A percentile compares a stretch with the other conserved stretches of the same genome.
These are phyloP conservation scores for Claviceps africana DNA, from an alignment of 2,329 filamentous ascomycete species.

Conservation along the genomic window DNA sequence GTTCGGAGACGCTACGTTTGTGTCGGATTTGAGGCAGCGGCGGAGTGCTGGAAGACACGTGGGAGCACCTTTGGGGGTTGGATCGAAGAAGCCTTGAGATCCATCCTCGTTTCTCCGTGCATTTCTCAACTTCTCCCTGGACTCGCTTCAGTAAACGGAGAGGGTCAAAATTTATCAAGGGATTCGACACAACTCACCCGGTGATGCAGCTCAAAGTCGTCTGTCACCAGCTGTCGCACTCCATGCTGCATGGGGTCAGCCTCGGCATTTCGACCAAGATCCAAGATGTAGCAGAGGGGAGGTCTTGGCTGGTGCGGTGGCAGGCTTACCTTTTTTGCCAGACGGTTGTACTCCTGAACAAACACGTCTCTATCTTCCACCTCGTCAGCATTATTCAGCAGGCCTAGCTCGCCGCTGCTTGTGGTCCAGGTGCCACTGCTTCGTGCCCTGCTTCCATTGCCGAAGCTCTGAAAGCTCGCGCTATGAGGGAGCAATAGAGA, in stretches of 20 bases:
- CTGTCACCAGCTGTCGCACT: constrained; percentile 27
- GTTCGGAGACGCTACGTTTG: constrained; percentile 41
- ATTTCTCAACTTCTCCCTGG: constrained; percentile 10
- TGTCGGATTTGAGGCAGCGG: constrained; percentile 17
- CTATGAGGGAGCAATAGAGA: constrained; percentile 15
- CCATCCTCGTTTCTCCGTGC: constrained; percentile 22
- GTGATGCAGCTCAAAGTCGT: constrained; percentile 19
- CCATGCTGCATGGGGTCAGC: constrained; percentile 30
- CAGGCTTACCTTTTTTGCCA: constrained; percentile 39
- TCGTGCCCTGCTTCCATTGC: constrained; percentile 13
- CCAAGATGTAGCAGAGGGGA: background rate
- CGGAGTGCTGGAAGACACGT: constrained; percentile 4
- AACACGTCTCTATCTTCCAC: constrained; percentile 33
- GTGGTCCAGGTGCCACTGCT: constrained; percentile 45
- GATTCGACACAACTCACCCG: constrained; percentile 18
- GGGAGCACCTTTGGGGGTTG: constrained; percentile 9
- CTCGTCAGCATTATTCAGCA: constrained; percentile 34
- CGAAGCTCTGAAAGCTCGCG: constrained; percentile 13
- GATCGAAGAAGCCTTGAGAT: constrained; percentile 21
- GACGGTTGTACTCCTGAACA: constrained; percentile 44
- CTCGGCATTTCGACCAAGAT: background rate
- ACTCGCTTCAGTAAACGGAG: background rate
- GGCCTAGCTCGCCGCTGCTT: constrained; percentile 35
- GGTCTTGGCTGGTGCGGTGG: too few species aligned
- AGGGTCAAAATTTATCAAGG: background rate